Percentiles rank a stretch among this genome's conserved stretches.
Conservation (phyloP, 2,329 filamentous ascomycete species). For the Knufia fluminis region DNA sequence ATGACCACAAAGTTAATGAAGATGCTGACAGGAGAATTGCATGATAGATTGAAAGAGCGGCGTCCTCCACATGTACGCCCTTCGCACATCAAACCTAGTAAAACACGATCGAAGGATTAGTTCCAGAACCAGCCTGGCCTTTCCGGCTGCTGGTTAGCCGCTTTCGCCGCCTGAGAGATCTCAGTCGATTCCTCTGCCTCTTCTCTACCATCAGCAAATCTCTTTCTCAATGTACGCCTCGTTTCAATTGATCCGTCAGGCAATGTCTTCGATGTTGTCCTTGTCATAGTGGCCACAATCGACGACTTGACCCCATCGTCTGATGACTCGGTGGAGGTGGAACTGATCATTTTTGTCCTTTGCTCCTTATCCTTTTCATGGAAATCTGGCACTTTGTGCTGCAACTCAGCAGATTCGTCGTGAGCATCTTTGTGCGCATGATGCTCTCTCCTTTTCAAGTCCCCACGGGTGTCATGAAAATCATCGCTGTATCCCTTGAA, state of each 20-base stretch:
- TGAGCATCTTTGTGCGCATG: background rate
- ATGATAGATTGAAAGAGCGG: background rate
- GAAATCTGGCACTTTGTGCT: background rate
- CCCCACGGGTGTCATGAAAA: too few species aligned
- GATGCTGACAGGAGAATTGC: too few species aligned
- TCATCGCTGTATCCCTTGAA: too few species aligned
- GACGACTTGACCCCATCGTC: constrained; percentile 5
- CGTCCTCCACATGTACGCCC: background rate
- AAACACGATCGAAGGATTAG: background rate
- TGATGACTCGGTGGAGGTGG: constrained; percentile 5
- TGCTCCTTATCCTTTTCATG: background rate
- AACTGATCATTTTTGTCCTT: background rate
- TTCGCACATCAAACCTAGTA: background rate
- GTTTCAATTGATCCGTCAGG: constrained; percentile 51
- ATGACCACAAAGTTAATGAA: too few species aligned
- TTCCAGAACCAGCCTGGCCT: constrained; percentile 20
- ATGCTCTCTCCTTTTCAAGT: too few species aligned
- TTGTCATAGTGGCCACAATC: constrained; percentile 49
- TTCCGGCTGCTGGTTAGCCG: constrained; percentile 7
- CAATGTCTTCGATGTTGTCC: constrained; percentile 45
- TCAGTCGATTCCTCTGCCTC: constrained; percentile 44
- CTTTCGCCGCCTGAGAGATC: constrained; percentile 1
- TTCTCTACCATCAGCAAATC: constrained; percentile 52
- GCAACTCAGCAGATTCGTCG: background rate
- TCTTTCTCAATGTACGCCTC: constrained; percentile 48